Conservation (phyloP, 768 basidiomycete genomes). For the Mycena vitilis region DNA sequence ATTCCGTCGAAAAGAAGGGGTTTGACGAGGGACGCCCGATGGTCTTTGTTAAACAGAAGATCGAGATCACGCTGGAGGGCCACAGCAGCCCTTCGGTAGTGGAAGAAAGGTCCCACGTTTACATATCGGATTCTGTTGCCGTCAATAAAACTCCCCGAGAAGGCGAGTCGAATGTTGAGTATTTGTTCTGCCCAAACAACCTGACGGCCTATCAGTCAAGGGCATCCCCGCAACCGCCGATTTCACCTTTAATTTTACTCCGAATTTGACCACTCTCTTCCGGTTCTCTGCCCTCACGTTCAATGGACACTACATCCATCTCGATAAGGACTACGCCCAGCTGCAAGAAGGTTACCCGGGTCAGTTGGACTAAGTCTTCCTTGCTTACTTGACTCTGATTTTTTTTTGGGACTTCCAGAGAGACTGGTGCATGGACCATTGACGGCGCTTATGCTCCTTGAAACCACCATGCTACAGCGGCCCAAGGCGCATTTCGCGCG, state of each 20-base stretch:
- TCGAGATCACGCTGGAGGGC: conserved; percentile 61
- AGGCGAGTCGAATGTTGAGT: conserved; percentile 49
- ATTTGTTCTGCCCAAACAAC: neutral
- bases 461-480: conserved; percentile 63
- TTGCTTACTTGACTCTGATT: neutral
- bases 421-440: conserved; percentile 87
- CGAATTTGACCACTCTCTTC: conserved; percentile 79
- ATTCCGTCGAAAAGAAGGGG: conserved; percentile 69
- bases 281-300: conserved; percentile 92
- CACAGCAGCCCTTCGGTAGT: conserved; percentile 58
- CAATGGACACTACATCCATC: conserved; percentile 87
- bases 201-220: conserved; percentile 52
- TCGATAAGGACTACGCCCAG: conserved; percentile 79
- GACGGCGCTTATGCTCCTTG: conserved; percentile 83
- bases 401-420: conserved; percentile 54
- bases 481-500: conserved; percentile 57
- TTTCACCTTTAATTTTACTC: conserved; percentile 75
- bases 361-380: conserved; percentile 42
- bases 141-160: conserved; percentile 50
- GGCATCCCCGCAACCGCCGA: conserved; percentile 60
- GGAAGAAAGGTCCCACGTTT: conserved; percentile 80
- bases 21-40: conserved; percentile 73
- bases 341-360: conserved; percentile 81
- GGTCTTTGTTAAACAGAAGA: conserved; percentile 79
- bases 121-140: conserved; percentile 50